Conservation (phyloP, 1,284 basidiomycete species). For the Malassezia equina region DNA sequence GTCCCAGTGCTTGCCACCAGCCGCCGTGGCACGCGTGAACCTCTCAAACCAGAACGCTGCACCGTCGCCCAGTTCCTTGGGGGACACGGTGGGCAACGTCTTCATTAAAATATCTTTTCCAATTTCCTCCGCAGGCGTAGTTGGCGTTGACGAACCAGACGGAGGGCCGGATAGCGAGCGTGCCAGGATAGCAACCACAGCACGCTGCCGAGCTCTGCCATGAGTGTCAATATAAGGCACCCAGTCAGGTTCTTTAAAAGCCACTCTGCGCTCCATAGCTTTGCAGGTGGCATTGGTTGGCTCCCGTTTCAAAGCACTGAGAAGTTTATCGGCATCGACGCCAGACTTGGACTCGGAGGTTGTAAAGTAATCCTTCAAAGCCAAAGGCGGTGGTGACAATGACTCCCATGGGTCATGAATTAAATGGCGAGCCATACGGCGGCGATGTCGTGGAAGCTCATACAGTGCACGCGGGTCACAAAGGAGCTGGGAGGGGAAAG, state of each 20-base stretch:
- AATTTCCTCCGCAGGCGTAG: background rate
- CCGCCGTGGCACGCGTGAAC: constrained; percentile 38
- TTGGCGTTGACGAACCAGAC: background rate
- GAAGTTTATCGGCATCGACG: background rate
- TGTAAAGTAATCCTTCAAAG: background rate
- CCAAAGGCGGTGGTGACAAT: constrained; percentile 7
- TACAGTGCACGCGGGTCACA: background rate
- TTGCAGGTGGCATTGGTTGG: background rate
- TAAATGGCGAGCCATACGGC: constrained; percentile 19
- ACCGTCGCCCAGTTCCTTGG: constrained; percentile 11
- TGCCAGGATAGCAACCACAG: constrained; percentile 21
- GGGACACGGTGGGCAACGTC: background rate
- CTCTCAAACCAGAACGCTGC: constrained; percentile 44
- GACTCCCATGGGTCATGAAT: background rate
- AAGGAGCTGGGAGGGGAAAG: constrained; percentile 22
- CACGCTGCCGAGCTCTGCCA: constrained; percentile 33
- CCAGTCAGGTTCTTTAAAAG: constrained; percentile 42
- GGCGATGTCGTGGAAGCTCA: constrained; percentile 13
- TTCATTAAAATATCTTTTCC: background rate
- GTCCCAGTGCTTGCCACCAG: constrained; percentile 42
- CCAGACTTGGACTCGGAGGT: background rate
- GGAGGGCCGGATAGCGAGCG: background rate
- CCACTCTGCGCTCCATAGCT: constrained; percentile 12
- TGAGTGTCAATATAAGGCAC: constrained; percentile 26
- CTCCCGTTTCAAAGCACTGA: background rate